Evolutionary conservation across 176 grass and related monocot genomes (phyloP).

Genomic region (Eleusine indica): DNA sequence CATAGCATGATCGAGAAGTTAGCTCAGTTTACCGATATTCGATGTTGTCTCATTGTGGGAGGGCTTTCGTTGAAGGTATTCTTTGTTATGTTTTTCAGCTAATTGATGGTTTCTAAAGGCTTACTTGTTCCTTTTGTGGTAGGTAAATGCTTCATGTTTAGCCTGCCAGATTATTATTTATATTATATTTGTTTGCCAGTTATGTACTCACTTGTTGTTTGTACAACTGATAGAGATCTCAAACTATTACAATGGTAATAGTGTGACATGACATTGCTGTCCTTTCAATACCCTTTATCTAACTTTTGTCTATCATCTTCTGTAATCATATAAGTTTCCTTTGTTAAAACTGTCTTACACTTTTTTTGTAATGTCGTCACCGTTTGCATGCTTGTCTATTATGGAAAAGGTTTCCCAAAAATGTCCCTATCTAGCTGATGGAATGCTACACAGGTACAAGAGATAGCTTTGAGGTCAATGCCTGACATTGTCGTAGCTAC

Average conservation of each 20-base stretch:
- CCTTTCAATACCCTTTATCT: neutral
- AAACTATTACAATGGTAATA: neutral
- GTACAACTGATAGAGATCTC: neutral
- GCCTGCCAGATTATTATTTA: conserved; percentile 1
- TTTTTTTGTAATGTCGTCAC: conserved; percentile 6
- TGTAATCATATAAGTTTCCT: neutral
- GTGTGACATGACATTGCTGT: neutral
- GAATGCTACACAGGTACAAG: conserved; percentile 67
- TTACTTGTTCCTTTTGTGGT: neutral
- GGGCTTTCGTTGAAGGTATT: conserved; percentile 90
- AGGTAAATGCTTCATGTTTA: conserved; percentile 1
- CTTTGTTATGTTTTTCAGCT: conserved; percentile 18
- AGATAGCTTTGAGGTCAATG: conserved; percentile 88
- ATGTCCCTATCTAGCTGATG: conserved; percentile 17
- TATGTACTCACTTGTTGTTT: neutral
- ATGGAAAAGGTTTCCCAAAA: neutral
- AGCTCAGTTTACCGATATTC: conserved; percentile 92
- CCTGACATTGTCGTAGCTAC: conserved; percentile 98
- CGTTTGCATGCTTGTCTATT: conserved; percentile 16
- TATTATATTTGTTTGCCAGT: conserved; percentile 15
- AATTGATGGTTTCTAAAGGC: neutral
- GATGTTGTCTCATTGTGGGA: conserved; percentile 95
- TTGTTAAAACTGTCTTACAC: neutral
- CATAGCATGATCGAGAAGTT: conserved; percentile 98
- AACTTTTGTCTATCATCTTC: conserved; percentile 1